Conservation (phyloP, 2,329 filamentous ascomycete species). For the Dichotomopilus funicola region DNA sequence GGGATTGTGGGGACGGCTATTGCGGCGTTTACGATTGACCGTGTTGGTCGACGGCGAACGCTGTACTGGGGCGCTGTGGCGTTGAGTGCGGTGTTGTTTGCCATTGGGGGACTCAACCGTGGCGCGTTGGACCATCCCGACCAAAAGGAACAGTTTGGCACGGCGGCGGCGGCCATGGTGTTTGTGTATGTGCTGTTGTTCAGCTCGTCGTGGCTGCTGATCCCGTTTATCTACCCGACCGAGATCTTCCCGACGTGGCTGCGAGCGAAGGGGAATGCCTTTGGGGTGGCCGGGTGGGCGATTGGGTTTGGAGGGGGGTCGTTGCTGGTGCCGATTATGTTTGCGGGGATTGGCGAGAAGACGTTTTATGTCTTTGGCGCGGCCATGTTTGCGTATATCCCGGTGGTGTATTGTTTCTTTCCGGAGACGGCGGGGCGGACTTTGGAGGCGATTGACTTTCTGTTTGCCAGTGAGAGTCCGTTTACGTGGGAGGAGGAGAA, state of each 20-base stretch:
- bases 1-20: conserved; percentile 60
- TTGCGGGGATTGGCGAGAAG: conserved; percentile 58
- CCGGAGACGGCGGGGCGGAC: conserved; percentile 69
- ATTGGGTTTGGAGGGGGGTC: conserved; percentile 52
- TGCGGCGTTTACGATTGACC: conserved; percentile 63
- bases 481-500: conserved; percentile 13
- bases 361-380: conserved; percentile 69
- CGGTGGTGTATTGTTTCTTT: conserved; percentile 67
- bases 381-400: conserved; percentile 58
- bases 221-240: conserved; percentile 52
- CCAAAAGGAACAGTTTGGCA: conserved; percentile 2
- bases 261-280: conserved; percentile 67
- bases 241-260: conserved; percentile 69
- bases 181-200: conserved; percentile 39
- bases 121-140: background rate
- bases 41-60: conserved; percentile 62
- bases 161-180: conserved; percentile 28
- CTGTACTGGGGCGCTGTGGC: conserved; percentile 61
- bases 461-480: conserved; percentile 1
- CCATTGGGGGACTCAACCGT: background rate
- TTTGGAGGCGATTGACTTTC: conserved; percentile 62
- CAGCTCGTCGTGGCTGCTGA: conserved; percentile 42
- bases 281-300: conserved; percentile 69
- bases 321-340: conserved; percentile 54
- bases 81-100: conserved; percentile 60